Conservation (phyloP, 495 filamentous ascomycete genomes). For the Podospora fimiseda region DNA sequence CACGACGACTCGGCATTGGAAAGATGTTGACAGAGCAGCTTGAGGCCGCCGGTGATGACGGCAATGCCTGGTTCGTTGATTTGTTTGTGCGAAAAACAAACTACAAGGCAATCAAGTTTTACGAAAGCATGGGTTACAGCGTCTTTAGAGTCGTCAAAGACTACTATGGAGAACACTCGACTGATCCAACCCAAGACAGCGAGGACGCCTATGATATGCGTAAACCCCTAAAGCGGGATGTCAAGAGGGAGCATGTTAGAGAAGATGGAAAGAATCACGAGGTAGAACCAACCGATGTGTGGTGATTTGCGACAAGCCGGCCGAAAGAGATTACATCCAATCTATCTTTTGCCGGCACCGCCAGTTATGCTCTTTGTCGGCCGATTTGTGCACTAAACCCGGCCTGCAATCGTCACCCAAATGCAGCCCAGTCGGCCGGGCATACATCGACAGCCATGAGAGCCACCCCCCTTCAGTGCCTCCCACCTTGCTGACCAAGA, state of each 20-base stretch:
- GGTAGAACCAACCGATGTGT: constrained; percentile 81
- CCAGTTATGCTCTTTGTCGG: neutral
- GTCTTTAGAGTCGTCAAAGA: constrained; percentile 81
- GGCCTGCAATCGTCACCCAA: too few species aligned
- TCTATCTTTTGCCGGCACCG: neutral
- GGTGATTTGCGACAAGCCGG: constrained; percentile 39
- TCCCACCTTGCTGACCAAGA: too few species aligned
- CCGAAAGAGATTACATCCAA: neutral
- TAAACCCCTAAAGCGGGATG: constrained; percentile 81
- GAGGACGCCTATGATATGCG: constrained; percentile 97
- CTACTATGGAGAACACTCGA: constrained; percentile 72
- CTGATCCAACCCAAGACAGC: constrained; percentile 55
- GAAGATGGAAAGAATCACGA: constrained; percentile 74
- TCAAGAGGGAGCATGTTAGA: constrained; percentile 66
- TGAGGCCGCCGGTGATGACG: constrained; percentile 71
- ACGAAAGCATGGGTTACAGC: constrained; percentile 81
- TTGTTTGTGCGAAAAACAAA: constrained; percentile 88
- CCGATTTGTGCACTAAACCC: too few species aligned
- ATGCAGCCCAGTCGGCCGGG: too few species aligned
- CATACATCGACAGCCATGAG: too few species aligned
- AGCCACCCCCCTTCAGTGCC: too few species aligned
- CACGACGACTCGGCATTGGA: constrained; percentile 79
- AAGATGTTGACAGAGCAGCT: constrained; percentile 70
- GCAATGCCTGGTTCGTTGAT: constrained; percentile 91
- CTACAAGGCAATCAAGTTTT: constrained; percentile 77